Evolutionary conservation across 2,329 filamentous ascomycete genomes (phyloP).

Genomic region (Nemania bipapillata): DNA sequence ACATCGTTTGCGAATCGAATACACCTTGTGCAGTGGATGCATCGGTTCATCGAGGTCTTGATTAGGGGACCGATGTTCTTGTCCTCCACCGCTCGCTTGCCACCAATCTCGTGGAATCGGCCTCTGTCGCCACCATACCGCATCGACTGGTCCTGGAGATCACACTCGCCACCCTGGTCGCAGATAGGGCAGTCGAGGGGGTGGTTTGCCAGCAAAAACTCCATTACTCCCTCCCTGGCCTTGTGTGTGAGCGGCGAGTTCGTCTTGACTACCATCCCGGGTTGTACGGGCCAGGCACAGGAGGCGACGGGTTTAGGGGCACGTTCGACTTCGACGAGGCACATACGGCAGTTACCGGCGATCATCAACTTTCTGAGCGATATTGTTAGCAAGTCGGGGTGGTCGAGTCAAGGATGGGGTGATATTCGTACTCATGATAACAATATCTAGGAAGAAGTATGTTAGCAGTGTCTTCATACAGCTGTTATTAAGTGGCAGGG

Average conservation of each 20-base stretch:
- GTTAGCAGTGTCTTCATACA: slow-evolving; percentile 70
- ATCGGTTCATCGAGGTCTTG: slow-evolving; percentile 99
- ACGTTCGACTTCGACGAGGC: slow-evolving; percentile 95
- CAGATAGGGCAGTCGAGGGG: slow-evolving; percentile 96
- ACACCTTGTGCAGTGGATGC: slow-evolving; percentile 98
- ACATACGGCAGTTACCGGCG: slow-evolving; percentile 99
- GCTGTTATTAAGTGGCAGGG: not conserved
- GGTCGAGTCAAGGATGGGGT: slow-evolving; percentile 36
- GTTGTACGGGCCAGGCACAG: slow-evolving; percentile 98
- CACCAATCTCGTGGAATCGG: slow-evolving; percentile 92
- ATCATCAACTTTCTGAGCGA: slow-evolving; percentile 88
- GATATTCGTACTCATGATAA: slow-evolving; percentile 86
- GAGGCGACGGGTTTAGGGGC: slow-evolving; percentile 97
- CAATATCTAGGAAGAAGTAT: slow-evolving; percentile 68
- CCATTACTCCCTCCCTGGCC: slow-evolving; percentile 98
- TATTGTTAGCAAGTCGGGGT: slow-evolving; percentile 55
- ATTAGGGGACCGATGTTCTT: slow-evolving; percentile 98
- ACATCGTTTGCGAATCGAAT: slow-evolving; percentile 98
- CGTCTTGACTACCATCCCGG: slow-evolving; percentile 99
- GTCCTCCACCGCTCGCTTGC: slow-evolving; percentile 98
- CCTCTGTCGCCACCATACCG: slow-evolving; percentile 95
- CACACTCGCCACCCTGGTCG: slow-evolving; percentile 98
- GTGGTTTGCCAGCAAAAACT: slow-evolving; percentile 96
- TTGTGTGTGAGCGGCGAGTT: slow-evolving; percentile 97
- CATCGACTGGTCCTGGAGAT: slow-evolving; percentile 99